Base-by-base conservation (phyloP, 2,329 filamentous ascomycete genomes). In the Colletotrichum godetiae region DNA sequence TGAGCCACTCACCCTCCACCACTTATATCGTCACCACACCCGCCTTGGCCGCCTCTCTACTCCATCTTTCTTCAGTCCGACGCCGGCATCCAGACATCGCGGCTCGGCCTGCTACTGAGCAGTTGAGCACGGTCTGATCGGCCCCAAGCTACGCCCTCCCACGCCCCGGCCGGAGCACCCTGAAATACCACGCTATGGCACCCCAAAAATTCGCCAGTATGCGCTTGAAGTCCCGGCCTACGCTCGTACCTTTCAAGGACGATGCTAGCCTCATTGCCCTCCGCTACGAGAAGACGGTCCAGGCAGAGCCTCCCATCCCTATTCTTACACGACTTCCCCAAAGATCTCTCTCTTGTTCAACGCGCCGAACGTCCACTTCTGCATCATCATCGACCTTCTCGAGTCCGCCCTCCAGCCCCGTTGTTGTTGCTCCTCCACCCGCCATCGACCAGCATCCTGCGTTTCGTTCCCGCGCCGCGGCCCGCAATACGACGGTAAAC, bases 251-350 rank as follows among this genome's bases (percentile, higher is more conserved):
- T 81, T 85, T 89, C 77, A 83, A 85, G 73, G 86, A 88, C 77
- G 88, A 89, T 76, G 81, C 84, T 55, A 82, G 80, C 75, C 80
- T 91, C 76, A 84, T 91, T 72, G 86, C 86, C 60, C 78, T 92
- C 68, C 88, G 89, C 71, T 92, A 92, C 82, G 90, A 92, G 78
- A 87, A 91, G 80, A 90, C 88, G 46, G 82, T 87, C 63, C 86
- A 88, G 76, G 88, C 88, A 60, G 87, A 89, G 79, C 88, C 88
- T 72, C 90, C 90, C 46, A 88, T 91, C 75, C 86, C 87, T 58
- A 80, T 90, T 72, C 81, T 86, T 61, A 85, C 86, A 74, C 83
- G 84, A 78, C 84, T 81, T 79, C 83, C 80, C 76, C 80, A 80
- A 74, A 83, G 81, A 74, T 65, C 70, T 49, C 60, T 59, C 66